phyloP scores from a whole-genome alignment of 176 grass and related monocot genomes.

The Zea luxurians region DNA sequence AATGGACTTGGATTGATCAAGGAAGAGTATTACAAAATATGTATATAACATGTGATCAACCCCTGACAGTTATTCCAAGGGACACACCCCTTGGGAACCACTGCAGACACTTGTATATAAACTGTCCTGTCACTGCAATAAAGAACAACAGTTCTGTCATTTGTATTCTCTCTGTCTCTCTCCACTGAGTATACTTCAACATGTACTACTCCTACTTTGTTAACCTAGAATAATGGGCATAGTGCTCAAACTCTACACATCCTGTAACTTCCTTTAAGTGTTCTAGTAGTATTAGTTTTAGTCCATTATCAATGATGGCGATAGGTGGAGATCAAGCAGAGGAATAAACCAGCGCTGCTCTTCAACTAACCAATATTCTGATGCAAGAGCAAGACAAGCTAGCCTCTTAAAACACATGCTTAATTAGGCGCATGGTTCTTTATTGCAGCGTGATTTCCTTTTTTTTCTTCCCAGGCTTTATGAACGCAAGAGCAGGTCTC shows the following conservation, averaged over 20 bases:
- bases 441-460: neutral
- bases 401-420: conserved; percentile 36
- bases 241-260: neutral
- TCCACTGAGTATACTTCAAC: no score
- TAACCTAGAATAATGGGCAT: conserved; percentile 19
- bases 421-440: conserved; percentile 17
- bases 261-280: neutral
- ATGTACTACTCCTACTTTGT: neutral
- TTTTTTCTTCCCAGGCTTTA: neutral
- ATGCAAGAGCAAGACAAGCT: neutral
- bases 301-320: conserved; percentile 6
- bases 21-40: no score
- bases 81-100: no score
- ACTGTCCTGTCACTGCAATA: no score
- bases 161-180: no score
- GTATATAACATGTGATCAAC: no score
- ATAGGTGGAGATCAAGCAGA: neutral
- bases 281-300: neutral
- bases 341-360: neutral
- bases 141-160: no score
- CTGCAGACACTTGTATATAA: no score
- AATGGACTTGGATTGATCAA: no score
- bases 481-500: neutral
- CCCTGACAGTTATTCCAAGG: no score
- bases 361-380: conserved; percentile 10